Conservation (phyloP, 1,139 yeast species). For the Protomyces pachydermus region DNA sequence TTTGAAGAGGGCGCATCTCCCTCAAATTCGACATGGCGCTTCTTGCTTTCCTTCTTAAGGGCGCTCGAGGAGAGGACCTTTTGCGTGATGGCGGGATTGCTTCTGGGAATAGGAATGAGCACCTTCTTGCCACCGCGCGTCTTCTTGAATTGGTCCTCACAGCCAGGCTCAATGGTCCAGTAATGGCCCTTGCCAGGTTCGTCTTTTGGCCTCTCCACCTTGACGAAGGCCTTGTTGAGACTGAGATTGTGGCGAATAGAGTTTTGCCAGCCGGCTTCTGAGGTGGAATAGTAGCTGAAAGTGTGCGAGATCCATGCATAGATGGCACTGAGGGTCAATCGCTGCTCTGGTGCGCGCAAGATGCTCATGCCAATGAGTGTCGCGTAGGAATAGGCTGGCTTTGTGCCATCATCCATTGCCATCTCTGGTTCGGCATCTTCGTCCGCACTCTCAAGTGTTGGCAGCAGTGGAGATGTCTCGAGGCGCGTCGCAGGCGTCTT, state of each 20-base stretch:
- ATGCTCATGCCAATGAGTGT: conserved; percentile 92
- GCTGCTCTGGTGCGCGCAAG: conserved; percentile 70
- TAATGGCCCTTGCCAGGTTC: conserved; percentile 87
- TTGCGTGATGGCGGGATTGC: not conserved
- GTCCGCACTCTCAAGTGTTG: conserved; percentile 1
- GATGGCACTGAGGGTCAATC: conserved; percentile 81
- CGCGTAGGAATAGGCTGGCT: conserved; percentile 95
- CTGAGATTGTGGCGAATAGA: conserved; percentile 82
- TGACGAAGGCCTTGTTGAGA: conserved; percentile 78
- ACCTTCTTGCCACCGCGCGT: conserved; percentile 37
- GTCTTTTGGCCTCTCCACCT: conserved; percentile 86
- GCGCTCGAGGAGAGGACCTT: not conserved
- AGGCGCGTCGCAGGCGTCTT: conserved; percentile 7
- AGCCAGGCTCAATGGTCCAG: conserved; percentile 85
- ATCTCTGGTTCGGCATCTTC: conserved; percentile 14
- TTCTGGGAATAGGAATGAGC: not conserved
- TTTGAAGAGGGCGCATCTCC: conserved; percentile 8
- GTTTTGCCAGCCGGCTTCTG: conserved; percentile 93
- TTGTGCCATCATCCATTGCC: conserved; percentile 46
- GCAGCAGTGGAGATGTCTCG: conserved; percentile 2
- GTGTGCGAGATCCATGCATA: conserved; percentile 89
- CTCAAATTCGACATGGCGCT: conserved; percentile 19
- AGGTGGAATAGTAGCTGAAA: conserved; percentile 73
- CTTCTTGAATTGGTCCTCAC: conserved; percentile 74
- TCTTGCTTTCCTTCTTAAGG: conserved; percentile 14